Conservation (phyloP, 805 yeast genomes). For the Wickerhamia fluorescens region DNA sequence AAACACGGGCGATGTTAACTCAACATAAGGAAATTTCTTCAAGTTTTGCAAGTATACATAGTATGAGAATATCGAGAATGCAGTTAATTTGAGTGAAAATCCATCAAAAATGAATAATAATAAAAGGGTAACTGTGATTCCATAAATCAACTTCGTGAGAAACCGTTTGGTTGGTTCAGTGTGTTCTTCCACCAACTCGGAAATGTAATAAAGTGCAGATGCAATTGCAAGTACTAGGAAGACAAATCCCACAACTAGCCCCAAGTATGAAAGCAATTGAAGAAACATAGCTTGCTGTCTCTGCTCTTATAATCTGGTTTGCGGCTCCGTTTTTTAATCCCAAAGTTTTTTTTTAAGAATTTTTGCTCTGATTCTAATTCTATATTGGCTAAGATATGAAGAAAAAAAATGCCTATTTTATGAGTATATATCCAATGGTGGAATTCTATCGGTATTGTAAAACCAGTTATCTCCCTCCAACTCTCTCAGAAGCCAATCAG, state of each 20-base stretch:
- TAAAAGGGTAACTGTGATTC: conserved; percentile 47
- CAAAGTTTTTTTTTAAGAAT: too few relatives aligned
- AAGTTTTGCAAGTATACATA: conserved; percentile 71
- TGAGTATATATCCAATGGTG: conserved; percentile 84
- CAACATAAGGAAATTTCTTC: conserved; percentile 75
- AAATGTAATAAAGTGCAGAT: conserved; percentile 82
- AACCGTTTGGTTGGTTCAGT: conserved; percentile 75
- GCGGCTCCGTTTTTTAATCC: too few relatives aligned
- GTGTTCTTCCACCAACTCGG: conserved; percentile 92
- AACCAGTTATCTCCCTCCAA: conserved; percentile 93
- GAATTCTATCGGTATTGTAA: conserved; percentile 85
- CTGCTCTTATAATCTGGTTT: too few relatives aligned
- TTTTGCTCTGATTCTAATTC: too few relatives aligned
- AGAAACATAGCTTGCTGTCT: conserved; percentile 32
- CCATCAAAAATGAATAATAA: conserved; percentile 67
- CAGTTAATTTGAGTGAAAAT: conserved; percentile 63
- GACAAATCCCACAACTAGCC: conserved; percentile 32
- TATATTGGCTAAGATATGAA: too few relatives aligned
- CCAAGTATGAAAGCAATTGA: conserved; percentile 31
- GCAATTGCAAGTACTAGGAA: conserved; percentile 55
- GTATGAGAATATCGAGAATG: conserved; percentile 67
- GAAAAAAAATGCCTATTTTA: too few relatives aligned
- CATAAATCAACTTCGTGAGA: conserved; percentile 55
- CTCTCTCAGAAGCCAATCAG: conserved; percentile 84
- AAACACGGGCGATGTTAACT: conserved; percentile 65